These are phyloP conservation scores for Rhizopus arrhizus DNA, from an alignment of 371 early-diverging fungal genomes.

Conservation along the genomic window DNA sequence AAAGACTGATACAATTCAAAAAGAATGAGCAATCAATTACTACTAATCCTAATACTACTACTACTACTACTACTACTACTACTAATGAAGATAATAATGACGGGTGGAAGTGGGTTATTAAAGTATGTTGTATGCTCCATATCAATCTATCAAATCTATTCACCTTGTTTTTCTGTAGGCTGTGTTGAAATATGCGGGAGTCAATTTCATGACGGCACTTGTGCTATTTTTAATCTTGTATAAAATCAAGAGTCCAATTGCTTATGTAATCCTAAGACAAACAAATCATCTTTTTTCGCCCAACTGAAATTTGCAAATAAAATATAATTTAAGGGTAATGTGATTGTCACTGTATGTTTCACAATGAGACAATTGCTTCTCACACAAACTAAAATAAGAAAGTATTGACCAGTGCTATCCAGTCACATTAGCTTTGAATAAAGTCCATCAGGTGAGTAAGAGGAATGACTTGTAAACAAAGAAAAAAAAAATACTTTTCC, in stretches of 20 bases:
- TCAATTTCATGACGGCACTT: slow-evolving; percentile 40
- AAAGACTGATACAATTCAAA: slow-evolving; percentile 4
- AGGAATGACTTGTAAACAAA: neutral
- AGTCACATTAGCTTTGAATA: neutral
- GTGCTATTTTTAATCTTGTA: slow-evolving; percentile 40
- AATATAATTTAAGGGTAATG: neutral
- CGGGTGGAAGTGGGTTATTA: slow-evolving; percentile 43
- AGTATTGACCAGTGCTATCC: neutral
- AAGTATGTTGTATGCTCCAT: slow-evolving; percentile 21
- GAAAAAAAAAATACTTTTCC: slow-evolving; percentile 4
- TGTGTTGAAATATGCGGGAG: slow-evolving; percentile 44
- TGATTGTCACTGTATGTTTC: too few species aligned
- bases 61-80: neutral
- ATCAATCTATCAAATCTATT: neutral
- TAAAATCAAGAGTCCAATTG: slow-evolving; percentile 40
- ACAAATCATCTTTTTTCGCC: slow-evolving; percentile 23
- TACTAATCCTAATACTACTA: neutral
- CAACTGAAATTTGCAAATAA: slow-evolving; percentile 15
- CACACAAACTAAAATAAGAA: too few species aligned
- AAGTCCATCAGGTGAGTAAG: neutral
- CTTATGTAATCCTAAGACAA: slow-evolving; percentile 34
- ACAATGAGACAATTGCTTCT: too few species aligned
- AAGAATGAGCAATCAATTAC: neutral
- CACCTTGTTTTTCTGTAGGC: slow-evolving; percentile 23
- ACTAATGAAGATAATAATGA: slow-evolving; percentile 22